Percentiles rank a stretch among this genome's conserved stretches.
phyloP scores from a whole-genome alignment of 1,284 basidiomycete species.

The Tetrapyrgos nigripes region DNA sequence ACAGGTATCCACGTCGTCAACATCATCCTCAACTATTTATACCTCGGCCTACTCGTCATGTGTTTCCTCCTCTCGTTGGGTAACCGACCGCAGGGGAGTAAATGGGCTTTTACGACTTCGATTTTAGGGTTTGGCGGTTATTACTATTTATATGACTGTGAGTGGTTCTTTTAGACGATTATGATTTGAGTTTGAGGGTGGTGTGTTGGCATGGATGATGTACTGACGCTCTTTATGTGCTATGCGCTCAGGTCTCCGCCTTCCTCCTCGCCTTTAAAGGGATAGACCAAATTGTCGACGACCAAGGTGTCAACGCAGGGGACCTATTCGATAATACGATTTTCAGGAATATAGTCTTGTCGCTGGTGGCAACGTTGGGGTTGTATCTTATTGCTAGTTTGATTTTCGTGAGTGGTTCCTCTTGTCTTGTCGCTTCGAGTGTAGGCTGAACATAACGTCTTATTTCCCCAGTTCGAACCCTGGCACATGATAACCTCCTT shows the following conservation, averaged over 20 bases:
- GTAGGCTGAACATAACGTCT: too few relatives aligned
- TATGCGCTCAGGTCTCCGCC: conserved; percentile 64
- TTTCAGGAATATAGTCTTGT: conserved; percentile 88
- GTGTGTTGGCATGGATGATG: not conserved
- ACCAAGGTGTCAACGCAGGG: conserved; percentile 53
- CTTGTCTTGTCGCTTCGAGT: too few relatives aligned
- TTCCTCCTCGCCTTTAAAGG: conserved; percentile 85
- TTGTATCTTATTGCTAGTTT: conserved; percentile 84
- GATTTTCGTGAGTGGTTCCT: conserved; percentile 71
- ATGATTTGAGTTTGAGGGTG: not conserved
- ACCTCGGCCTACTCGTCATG: conserved; percentile 85
- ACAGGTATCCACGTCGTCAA: conserved; percentile 77
- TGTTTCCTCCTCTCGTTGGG: conserved; percentile 93
- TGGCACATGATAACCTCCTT: too few relatives aligned
- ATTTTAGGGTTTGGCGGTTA: conserved; percentile 86
- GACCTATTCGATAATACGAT: conserved; percentile 79
- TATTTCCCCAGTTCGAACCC: conserved; percentile 75
- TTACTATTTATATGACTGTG: conserved; percentile 94
- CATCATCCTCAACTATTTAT: conserved; percentile 83
- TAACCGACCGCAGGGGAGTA: conserved; percentile 90
- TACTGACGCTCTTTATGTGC: conserved; percentile 8
- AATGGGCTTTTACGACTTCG: conserved; percentile 82
- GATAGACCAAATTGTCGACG: conserved; percentile 61
- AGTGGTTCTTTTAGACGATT: conserved; percentile 30
- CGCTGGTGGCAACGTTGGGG: conserved; percentile 85